Evolutionary conservation across 441 rosid genomes (phyloP).

Genomic region (Hura crepitans): DNA sequence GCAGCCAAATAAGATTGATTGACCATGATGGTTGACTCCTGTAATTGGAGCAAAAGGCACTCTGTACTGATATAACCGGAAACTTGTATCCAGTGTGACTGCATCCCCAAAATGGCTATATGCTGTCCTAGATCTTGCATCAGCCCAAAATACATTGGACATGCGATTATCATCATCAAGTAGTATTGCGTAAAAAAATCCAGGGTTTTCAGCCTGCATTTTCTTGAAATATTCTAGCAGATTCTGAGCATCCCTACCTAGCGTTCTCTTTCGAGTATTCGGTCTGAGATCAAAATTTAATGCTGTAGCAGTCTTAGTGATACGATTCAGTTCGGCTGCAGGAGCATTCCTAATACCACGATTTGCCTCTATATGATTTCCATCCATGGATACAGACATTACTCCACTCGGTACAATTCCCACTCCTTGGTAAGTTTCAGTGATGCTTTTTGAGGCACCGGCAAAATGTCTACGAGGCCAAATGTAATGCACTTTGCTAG

Average conservation of each 20-base stretch:
- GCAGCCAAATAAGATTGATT: slow-evolving; percentile 62
- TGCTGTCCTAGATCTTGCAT: slow-evolving; percentile 64
- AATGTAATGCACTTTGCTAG: slow-evolving; percentile 63
- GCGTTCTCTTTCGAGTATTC: slow-evolving; percentile 46
- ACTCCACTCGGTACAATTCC: slow-evolving; percentile 71
- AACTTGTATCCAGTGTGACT: slow-evolving; percentile 57
- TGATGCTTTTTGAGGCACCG: slow-evolving; percentile 45
- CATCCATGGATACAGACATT: slow-evolving; percentile 79
- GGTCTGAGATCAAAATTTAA: slow-evolving; percentile 45
- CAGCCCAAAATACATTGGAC: slow-evolving; percentile 73
- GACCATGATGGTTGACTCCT: slow-evolving; percentile 65
- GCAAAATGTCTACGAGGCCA: slow-evolving; percentile 90
- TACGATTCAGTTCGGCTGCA: slow-evolving; percentile 39
- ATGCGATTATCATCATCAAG: slow-evolving; percentile 55
- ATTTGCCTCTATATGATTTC: slow-evolving; percentile 47
- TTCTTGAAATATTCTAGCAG: slow-evolving; percentile 82
- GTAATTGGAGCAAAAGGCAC: slow-evolving; percentile 72
- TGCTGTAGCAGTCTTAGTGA: slow-evolving; percentile 32
- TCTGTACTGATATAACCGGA: slow-evolving; percentile 55
- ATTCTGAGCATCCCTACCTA: slow-evolving; percentile 87
- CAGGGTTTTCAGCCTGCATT: slow-evolving; percentile 66
- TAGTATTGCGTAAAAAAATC: slow-evolving; percentile 68
- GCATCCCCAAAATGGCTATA: slow-evolving; percentile 61
- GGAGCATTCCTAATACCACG: slow-evolving; percentile 40
- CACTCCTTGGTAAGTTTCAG: slow-evolving; percentile 44